Evolutionary conservation across 2,329 filamentous ascomycete genomes (phyloP).

Genomic region (Colletotrichum lupini): DNA sequence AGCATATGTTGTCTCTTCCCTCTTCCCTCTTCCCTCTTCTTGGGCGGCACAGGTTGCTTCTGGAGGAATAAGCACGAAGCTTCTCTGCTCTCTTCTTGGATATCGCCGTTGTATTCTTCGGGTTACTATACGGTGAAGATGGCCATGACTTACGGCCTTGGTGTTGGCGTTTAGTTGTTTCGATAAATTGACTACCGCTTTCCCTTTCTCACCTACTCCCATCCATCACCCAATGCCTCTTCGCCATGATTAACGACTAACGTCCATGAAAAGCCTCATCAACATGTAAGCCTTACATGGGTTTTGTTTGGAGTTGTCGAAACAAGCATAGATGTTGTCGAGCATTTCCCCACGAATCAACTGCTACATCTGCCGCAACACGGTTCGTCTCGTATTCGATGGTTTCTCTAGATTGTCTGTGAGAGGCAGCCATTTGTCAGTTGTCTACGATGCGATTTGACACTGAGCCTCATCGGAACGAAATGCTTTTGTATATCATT

Average conservation of each 20-base stretch:
- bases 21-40: background rate
- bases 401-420: accelerated
- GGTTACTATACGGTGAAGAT: background rate
- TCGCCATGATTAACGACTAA: too few species aligned
- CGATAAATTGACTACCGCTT: too few species aligned
- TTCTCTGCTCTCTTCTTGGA: background rate
- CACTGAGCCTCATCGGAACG: background rate
- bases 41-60: too few species aligned
- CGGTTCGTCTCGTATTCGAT: background rate
- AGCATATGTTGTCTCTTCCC: background rate
- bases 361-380: background rate
- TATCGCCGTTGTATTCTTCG: background rate
- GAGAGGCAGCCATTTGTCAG: background rate
- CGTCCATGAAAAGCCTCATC: too few species aligned
- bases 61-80: background rate
- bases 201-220: too few species aligned
- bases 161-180: background rate
- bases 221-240: too few species aligned
- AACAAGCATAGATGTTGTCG: background rate
- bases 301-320: background rate
- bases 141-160: background rate
- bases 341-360: background rate
- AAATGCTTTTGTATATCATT: background rate
- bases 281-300: too few species aligned
- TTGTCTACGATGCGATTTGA: too few species aligned